Evolutionary conservation across 164 flowering plant genomes (phyloP).

Genomic region (Magnolia sinica): DNA sequence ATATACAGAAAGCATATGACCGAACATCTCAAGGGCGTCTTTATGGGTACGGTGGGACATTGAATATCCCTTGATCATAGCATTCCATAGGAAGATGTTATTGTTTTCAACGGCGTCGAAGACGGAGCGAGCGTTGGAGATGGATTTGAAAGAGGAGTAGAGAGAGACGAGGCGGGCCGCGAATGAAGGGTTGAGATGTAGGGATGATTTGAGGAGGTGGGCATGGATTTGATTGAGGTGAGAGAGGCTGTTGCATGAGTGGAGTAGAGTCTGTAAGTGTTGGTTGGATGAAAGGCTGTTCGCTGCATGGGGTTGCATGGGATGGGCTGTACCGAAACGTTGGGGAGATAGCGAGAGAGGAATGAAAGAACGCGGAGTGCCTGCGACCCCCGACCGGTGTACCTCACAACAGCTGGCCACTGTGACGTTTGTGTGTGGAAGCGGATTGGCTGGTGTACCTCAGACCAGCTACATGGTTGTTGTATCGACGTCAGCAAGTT

Average conservation of each 20-base stretch:
- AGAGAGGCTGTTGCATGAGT: neutral
- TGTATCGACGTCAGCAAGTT: too few relatives aligned
- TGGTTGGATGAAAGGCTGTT: neutral
- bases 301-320: neutral
- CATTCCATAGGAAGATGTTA: slow-evolving; percentile 3
- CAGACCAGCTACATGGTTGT: too few relatives aligned
- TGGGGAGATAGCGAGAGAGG: too few relatives aligned
- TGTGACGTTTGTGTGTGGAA: too few relatives aligned
- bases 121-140: neutral
- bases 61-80: slow-evolving; percentile 3
- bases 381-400: too few relatives aligned
- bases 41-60: neutral
- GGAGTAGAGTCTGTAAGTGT: slow-evolving; percentile 20
- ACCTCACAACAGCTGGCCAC: too few relatives aligned
- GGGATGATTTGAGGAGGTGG: neutral
- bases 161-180: neutral
- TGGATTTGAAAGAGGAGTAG: neutral
- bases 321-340: too few relatives aligned
- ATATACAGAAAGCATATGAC: neutral
- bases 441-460: too few relatives aligned
- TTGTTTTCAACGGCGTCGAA: neutral
- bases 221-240: slow-evolving; percentile 6
- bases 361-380: too few relatives aligned
- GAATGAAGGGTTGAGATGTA: neutral
- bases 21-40: neutral